Conservation (phyloP, 805 yeast genomes). For the Wickerhamiella spandovensis region DNA sequence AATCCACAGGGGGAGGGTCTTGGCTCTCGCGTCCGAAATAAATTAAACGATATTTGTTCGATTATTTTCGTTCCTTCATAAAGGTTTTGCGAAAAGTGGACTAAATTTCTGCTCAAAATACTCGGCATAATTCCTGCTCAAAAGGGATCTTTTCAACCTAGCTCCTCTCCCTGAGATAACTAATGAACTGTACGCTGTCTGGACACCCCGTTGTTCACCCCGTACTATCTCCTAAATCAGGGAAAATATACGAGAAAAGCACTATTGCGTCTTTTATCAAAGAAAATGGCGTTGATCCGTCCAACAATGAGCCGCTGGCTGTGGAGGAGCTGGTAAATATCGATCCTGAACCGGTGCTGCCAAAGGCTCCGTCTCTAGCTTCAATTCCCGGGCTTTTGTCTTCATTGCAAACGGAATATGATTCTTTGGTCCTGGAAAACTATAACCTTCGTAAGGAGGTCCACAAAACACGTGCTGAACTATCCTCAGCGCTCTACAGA, state of each 20-base stretch:
- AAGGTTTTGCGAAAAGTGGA: too few species aligned
- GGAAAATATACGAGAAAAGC: conserved; percentile 52
- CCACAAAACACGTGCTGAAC: conserved; percentile 49
- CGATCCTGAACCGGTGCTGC: conserved; percentile 20
- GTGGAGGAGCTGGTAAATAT: conserved; percentile 21
- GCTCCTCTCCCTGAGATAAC: too few species aligned
- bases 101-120: not conserved
- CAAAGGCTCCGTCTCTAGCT: conserved; percentile 35
- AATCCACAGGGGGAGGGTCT: too few species aligned
- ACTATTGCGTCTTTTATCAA: conserved; percentile 49
- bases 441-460: conserved; percentile 65
- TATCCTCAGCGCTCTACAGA: conserved; percentile 65
- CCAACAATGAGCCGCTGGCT: conserved; percentile 47
- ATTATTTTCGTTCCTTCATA: too few species aligned
- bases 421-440: conserved; percentile 67
- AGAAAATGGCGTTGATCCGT: conserved; percentile 63
- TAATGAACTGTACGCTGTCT: conserved; percentile 33
- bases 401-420: conserved; percentile 81
- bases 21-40: too few species aligned
- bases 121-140: not conserved
- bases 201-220: conserved; percentile 61
- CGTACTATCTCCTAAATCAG: conserved; percentile 56
- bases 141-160: too few species aligned
- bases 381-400: conserved; percentile 71
- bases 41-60: too few species aligned